Evolutionary conservation across 331 rosid genomes (phyloP), one percentile per base, ranked within the genome.

Genomic region (Arachis monticola): DNA sequence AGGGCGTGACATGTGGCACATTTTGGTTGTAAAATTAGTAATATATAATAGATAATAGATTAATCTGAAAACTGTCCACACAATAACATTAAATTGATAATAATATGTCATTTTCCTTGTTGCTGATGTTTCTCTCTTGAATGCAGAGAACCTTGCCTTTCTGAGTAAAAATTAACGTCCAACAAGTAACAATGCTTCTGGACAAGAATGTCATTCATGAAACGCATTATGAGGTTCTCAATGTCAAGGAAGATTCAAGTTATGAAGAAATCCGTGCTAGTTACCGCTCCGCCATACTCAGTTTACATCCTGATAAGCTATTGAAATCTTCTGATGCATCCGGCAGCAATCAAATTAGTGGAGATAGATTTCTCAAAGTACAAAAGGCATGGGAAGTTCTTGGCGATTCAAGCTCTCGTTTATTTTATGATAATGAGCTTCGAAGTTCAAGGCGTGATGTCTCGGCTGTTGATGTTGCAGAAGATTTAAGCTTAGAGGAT

Each of bases 311-410:
- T 32, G 99, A 95, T 82, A 90, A 94, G 70, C 73, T 81, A 53
- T 81, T 80, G 77, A 83, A 78, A 73, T 40, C 41, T 11, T 70
- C 77, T 0, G 84, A 80, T 59, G 46, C 78, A 66, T 74, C 87
- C 32, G 61, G 35, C 58, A 52, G 67, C n/a, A 13, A 64, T 50
- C 81, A 76, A 77, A 59, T 73, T 5, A 52, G 13, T 1, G 88
- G 79, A 72, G 93, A 86, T 8, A 82, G 83, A 61, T 95, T 90
- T 80, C 85, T 88, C 61, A 86, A 80, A 86, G 97, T 90, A 35
- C 97, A 92, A 41, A 88, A 89, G 87, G 97, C 97, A 69, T 95
- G 99, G 99, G 96, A 92, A 84, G 60, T 87, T 74, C 93, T 95
- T 14, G 50, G 93, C 59, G 50, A 89, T 81, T 72, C 87, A 0